These are phyloP conservation scores for Talaromyces sp. DNA, from an alignment of 2,329 filamentous ascomycete species.

Conservation along the genomic window DNA sequence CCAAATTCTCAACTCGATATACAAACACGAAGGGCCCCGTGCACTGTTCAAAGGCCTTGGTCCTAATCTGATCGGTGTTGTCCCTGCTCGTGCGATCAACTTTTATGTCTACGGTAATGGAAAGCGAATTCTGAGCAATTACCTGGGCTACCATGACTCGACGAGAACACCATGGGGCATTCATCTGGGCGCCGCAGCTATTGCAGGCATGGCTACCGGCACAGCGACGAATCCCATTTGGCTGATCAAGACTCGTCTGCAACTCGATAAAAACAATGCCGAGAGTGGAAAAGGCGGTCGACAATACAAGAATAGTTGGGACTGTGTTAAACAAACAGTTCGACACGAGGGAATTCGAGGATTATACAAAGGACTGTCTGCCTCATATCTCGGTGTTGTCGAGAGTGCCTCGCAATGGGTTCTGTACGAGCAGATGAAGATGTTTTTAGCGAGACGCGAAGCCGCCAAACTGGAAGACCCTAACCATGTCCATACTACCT, in stretches of 20 bases:
- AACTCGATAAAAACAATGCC: constrained; percentile 81
- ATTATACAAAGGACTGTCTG: constrained; percentile 84
- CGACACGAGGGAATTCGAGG: constrained; percentile 73
- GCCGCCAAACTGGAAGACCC: constrained; percentile 48
- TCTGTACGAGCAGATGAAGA: constrained; percentile 88
- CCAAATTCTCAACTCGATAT: constrained; percentile 76
- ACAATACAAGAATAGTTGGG: constrained; percentile 78
- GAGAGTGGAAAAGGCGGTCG: constrained; percentile 50
- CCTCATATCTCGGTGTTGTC: constrained; percentile 83
- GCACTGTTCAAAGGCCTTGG: constrained; percentile 91
- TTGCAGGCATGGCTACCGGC: constrained; percentile 76
- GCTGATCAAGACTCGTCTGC: constrained; percentile 88
- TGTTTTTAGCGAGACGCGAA: constrained; percentile 60
- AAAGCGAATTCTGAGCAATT: constrained; percentile 71
- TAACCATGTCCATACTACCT: constrained; percentile 59
- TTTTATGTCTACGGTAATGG: constrained; percentile 92
- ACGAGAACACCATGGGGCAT: constrained; percentile 62
- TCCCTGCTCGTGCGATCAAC: constrained; percentile 85
- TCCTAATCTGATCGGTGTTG: constrained; percentile 81
- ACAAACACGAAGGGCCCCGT: constrained; percentile 73
- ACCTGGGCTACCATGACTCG: constrained; percentile 42
- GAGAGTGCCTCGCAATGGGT: constrained; percentile 93
- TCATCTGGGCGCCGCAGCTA: constrained; percentile 69
- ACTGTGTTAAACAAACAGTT: constrained; percentile 79
- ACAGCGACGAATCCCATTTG: constrained; percentile 95